A percentile compares a stretch with the other conserved stretches of the same genome.
phyloP scores from a whole-genome alignment of 805 yeast genomes.

The Brettanomyces anomalus region DNA sequence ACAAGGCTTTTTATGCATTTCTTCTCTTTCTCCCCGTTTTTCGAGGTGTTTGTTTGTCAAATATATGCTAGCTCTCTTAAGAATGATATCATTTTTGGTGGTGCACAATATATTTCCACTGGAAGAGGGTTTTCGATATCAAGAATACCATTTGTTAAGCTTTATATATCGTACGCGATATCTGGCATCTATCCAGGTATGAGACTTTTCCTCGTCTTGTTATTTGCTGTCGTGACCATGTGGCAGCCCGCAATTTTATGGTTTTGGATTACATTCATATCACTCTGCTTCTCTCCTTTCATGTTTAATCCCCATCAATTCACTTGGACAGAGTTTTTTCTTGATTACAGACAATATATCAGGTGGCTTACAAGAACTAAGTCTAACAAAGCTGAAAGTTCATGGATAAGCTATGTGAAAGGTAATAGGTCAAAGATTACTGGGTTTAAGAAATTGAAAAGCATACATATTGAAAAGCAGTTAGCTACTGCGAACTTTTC shows the following conservation, averaged over 20 bases:
- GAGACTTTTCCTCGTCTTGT: slow-evolving; percentile 54
- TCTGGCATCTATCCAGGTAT: slow-evolving; percentile 75
- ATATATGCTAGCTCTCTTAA: slow-evolving; percentile 74
- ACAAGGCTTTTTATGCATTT: slow-evolving; percentile 68
- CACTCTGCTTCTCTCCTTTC: slow-evolving; percentile 41
- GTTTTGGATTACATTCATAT: slow-evolving; percentile 43
- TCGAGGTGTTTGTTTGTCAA: slow-evolving; percentile 94
- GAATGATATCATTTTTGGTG: slow-evolving; percentile 78
- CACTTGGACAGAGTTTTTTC: slow-evolving; percentile 35
- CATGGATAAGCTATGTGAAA: slow-evolving; percentile 76
- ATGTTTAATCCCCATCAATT: slow-evolving; percentile 49
- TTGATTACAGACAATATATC: slow-evolving; percentile 39
- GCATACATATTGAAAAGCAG: slow-evolving; percentile 52
- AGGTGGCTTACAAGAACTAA: slow-evolving; percentile 84
- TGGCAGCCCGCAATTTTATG: slow-evolving; percentile 68
- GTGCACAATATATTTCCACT: slow-evolving; percentile 85
- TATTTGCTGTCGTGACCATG: slow-evolving; percentile 72
- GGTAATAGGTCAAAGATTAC: slow-evolving; percentile 80
- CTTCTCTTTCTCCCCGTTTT: slow-evolving; percentile 75
- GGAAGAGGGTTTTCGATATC: slow-evolving; percentile 93
- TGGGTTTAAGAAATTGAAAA: slow-evolving; percentile 77
- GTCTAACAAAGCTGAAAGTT: slow-evolving; percentile 50
- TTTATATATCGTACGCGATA: slow-evolving; percentile 70
- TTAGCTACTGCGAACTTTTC: slow-evolving; percentile 37
- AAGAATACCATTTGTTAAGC: slow-evolving; percentile 58